Evolutionary conservation across 1,284 basidiomycete genomes (phyloP).

Genomic region (Polyporus tsugae): DNA sequence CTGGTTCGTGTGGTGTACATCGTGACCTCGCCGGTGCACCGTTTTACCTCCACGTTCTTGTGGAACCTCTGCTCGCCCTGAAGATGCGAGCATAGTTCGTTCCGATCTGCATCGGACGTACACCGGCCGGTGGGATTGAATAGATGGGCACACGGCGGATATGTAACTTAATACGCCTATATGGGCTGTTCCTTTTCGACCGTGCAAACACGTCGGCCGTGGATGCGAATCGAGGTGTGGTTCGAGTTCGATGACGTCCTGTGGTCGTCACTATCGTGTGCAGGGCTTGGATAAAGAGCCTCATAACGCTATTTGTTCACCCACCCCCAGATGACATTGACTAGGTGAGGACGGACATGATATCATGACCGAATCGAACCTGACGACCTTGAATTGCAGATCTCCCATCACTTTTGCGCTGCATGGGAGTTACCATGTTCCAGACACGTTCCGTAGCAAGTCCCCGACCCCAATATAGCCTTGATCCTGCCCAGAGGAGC

Average conservation of each 20-base stretch:
- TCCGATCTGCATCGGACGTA: constrained; percentile 4
- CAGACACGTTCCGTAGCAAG: neutral
- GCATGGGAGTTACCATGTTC: neutral
- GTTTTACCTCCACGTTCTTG: neutral
- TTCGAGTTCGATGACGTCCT: neutral
- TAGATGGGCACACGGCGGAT: neutral
- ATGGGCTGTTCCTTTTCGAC: neutral
- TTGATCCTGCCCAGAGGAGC: neutral
- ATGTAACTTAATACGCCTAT: neutral
- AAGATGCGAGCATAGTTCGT: neutral
- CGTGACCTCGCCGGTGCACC: neutral
- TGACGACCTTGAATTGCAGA: neutral
- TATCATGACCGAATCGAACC: neutral
- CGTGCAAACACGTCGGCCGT: neutral
- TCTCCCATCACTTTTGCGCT: neutral
- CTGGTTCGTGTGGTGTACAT: neutral
- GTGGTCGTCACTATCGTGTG: neutral
- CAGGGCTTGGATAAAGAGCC: neutral
- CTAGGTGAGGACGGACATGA: neutral
- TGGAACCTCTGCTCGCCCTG: neutral
- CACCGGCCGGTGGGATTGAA: neutral
- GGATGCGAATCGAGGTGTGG: neutral
- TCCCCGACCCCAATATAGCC: neutral
- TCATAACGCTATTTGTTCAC: neutral
- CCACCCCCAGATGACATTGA: neutral